Percentiles rank a stretch among this genome's conserved stretches.
Conservation (phyloP, 345 rosid species). For the Sonneratia alba region DNA sequence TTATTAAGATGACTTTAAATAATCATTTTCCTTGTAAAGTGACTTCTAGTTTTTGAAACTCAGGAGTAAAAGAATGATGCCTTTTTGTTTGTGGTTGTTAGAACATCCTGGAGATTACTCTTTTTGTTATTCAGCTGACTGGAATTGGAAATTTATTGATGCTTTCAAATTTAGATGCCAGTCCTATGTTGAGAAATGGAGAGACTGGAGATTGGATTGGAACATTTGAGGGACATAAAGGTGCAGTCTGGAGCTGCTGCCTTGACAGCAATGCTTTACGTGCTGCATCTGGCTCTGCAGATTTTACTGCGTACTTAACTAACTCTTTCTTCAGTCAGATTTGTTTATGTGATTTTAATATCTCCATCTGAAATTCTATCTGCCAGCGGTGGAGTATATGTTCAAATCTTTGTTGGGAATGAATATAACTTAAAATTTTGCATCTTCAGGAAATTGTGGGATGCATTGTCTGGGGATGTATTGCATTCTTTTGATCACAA, state of each 20-base stretch:
- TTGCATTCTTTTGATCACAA: constrained; percentile 91
- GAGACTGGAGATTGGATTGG: constrained; percentile 99
- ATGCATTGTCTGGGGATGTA: constrained; percentile 79
- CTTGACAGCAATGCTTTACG: constrained; percentile 75
- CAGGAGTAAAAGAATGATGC: no score
- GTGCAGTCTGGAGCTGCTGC: constrained; percentile 97
- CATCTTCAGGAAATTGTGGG: constrained; percentile 71
- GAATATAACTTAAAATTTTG: neutral
- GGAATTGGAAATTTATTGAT: neutral
- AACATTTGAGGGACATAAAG: constrained; percentile 97
- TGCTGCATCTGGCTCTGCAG: constrained; percentile 97
- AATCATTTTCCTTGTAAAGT: no score
- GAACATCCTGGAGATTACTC: neutral
- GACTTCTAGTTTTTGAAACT: no score
- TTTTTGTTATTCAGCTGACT: neutral
- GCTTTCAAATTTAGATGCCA: constrained; percentile 51
- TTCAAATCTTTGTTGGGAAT: neutral
- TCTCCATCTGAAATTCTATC: neutral
- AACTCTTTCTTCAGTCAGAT: neutral
- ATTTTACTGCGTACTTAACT: constrained; percentile 71
- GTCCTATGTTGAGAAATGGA: constrained; percentile 96
- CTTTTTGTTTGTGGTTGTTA: no score
- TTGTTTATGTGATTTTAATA: neutral
- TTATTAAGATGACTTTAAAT: no score
- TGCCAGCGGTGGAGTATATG: neutral